These are phyloP conservation scores for Ascoidea asiatica DNA, from an alignment of 805 yeast species.

Conservation along the genomic window DNA sequence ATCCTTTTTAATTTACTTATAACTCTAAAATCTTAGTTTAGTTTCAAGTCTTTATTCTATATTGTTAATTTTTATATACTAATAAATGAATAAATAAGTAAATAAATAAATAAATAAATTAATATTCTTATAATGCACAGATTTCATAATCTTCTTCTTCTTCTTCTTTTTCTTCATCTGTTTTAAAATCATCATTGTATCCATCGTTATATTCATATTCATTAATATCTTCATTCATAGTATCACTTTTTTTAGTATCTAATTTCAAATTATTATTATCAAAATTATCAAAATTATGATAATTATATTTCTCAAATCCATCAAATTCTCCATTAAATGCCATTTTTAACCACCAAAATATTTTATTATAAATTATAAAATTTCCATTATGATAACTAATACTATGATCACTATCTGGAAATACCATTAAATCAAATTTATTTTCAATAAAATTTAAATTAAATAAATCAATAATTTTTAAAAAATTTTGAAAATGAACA, in stretches of 20 bases:
- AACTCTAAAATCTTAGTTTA: too few species aligned
- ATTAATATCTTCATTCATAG: not conserved
- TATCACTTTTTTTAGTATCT: not conserved
- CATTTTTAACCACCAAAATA: slow-evolving; percentile 46
- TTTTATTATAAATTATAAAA: slow-evolving; percentile 52
- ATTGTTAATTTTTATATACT: too few species aligned
- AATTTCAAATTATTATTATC: not conserved
- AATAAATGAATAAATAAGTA: too few species aligned
- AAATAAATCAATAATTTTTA: slow-evolving; percentile 45
- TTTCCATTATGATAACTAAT: slow-evolving; percentile 64
- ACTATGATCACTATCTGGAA: slow-evolving; percentile 73
- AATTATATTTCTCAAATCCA: slow-evolving; percentile 5
- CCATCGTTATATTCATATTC: not conserved
- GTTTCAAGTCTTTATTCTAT: too few species aligned
- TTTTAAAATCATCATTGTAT: too few species aligned
- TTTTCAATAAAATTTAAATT: slow-evolving; percentile 52
- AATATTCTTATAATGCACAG: not conserved
- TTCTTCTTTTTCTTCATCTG: too few species aligned
- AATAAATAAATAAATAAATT: too few species aligned
- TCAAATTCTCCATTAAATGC: slow-evolving; percentile 43
- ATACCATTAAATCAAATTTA: slow-evolving; percentile 54
- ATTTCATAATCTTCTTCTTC: not conserved
- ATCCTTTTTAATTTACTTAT: not conserved
- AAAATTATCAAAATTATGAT: not conserved
- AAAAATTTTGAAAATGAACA: slow-evolving; percentile 65